phyloP scores from a whole-genome alignment of 176 grass and related monocot species.

The Oryza coarctata region DNA sequence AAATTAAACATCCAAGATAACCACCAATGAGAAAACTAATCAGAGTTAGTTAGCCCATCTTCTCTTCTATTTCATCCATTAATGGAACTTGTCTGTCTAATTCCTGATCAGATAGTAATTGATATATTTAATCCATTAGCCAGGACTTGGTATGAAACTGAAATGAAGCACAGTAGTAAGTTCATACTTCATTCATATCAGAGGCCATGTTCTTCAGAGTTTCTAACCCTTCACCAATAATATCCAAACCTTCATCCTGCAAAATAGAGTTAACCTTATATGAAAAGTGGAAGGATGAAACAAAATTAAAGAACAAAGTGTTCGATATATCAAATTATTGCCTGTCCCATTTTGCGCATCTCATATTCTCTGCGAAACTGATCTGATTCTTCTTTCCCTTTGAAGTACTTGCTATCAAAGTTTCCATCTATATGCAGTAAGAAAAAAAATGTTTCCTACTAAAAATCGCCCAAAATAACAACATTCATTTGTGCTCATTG shows the following conservation, averaged over 20 bases:
- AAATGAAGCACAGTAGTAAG: conserved; percentile 34
- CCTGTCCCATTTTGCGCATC: conserved; percentile 80
- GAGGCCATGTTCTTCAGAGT: conserved; percentile 84
- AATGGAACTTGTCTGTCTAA: conserved; percentile 82
- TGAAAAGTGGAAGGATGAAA: not conserved
- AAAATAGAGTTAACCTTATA: not conserved
- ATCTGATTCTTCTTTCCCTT: conserved; percentile 68
- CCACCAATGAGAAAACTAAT: not conserved
- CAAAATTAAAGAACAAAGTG: not conserved
- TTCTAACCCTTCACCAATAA: conserved; percentile 79
- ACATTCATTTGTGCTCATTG: not conserved
- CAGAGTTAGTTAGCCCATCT: conserved; percentile 39
- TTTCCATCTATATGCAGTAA: conserved; percentile 53
- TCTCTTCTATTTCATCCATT: conserved; percentile 81
- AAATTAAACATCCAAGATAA: conserved; percentile 4
- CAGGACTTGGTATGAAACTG: not conserved
- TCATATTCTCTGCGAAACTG: conserved; percentile 67
- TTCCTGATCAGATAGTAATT: conserved; percentile 52
- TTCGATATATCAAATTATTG: not conserved
- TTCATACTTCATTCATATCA: conserved; percentile 77
- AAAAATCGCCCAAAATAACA: not conserved
- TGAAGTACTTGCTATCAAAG: conserved; percentile 67
- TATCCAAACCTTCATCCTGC: conserved; percentile 74
- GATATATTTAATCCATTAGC: conserved; percentile 9
- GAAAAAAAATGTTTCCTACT: not conserved